Base-by-base conservation (phyloP, 1,284 basidiomycete species). In the Sparassis latifolia region DNA sequence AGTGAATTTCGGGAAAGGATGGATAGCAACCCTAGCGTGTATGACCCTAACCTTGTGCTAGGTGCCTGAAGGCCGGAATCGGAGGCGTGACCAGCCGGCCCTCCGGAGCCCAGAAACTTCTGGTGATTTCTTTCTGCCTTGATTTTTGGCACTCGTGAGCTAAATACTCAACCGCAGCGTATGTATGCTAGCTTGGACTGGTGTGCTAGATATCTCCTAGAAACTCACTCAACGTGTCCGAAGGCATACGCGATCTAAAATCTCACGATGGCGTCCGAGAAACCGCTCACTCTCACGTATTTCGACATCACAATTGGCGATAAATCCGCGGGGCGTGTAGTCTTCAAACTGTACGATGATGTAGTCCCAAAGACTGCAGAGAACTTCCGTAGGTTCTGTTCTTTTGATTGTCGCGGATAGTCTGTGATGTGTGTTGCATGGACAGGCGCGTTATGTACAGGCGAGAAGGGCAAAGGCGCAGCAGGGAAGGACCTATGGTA, bases 331-430 rank as follows among this genome's bases (percentile, higher is more conserved):
- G 88, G 88, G 47, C 78, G 87, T 45, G 72, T 93, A 67, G 69
- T 82, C 43, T 90, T 92, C 72, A 80, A 82, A 60, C 78, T 94
- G 30, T 94, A 84, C 69, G 72, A 62, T 33, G 87, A 92, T 68
- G 78, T 89, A 32, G 89, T 92, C 35, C 91, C 91, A 10, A 90
- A 84, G 74, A 96, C 93, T 9, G 86, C 89, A 45, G 89, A 89
- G 69, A 97, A 96, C 76, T 97, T 97, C 74, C 87, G 91, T 82
- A 60, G 52, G 82, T 54, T 42, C 32, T 20, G 10, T 7, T n/a
- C 54, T 48, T 43, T 31, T 43, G 27, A 33, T 33, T 31, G 44
- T 10, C 27, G 5, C 9, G 30, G 3, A 38, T 7, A 4, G 5
- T 45, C 28, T 42, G 7, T 5, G 41, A 9, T 7, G 31, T 6